Evolutionary conservation across 2,329 filamentous ascomycete genomes (phyloP).

Genomic region (Amauroascus verrucosus): DNA sequence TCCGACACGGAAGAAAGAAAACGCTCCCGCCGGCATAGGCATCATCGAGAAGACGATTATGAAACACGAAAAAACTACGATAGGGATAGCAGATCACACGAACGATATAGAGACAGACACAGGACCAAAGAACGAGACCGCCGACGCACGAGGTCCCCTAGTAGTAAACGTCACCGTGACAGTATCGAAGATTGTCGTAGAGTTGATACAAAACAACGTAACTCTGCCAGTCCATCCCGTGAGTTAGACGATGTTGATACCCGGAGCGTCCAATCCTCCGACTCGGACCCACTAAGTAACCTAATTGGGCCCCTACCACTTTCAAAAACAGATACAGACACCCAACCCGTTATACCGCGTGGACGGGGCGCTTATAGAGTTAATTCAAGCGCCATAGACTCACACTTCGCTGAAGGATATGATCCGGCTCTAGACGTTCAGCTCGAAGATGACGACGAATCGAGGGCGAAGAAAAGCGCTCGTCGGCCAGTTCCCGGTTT

Average conservation of each 20-base stretch:
- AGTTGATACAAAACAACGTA: neutral
- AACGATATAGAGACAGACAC: neutral
- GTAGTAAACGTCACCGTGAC: neutral
- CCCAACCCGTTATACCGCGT: slow-evolving; percentile 44
- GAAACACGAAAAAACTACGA: neutral
- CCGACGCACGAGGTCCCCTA: neutral
- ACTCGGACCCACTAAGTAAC: slow-evolving; percentile 63
- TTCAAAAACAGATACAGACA: slow-evolving; percentile 29
- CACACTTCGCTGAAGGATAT: slow-evolving; percentile 61
- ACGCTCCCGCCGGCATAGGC: neutral
- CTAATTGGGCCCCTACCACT: slow-evolving; percentile 64
- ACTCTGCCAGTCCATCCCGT: neutral
- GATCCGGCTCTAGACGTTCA: slow-evolving; percentile 42
- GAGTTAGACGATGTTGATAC: slow-evolving; percentile 6
- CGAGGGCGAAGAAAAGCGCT: slow-evolving; percentile 44
- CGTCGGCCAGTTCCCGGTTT: slow-evolving; percentile 30
- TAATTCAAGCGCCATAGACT: slow-evolving; percentile 60
- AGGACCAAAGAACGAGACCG: neutral
- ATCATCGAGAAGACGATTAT: neutral
- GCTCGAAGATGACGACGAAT: slow-evolving; percentile 37
- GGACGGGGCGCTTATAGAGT: slow-evolving; percentile 57
- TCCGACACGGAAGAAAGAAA: neutral
- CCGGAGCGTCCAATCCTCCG: slow-evolving; percentile 16
- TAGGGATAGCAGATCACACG: neutral
- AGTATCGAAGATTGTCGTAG: neutral